phyloP scores from a whole-genome alignment of 1,139 yeast genomes.

The Saccharomycopsis hybrid region DNA sequence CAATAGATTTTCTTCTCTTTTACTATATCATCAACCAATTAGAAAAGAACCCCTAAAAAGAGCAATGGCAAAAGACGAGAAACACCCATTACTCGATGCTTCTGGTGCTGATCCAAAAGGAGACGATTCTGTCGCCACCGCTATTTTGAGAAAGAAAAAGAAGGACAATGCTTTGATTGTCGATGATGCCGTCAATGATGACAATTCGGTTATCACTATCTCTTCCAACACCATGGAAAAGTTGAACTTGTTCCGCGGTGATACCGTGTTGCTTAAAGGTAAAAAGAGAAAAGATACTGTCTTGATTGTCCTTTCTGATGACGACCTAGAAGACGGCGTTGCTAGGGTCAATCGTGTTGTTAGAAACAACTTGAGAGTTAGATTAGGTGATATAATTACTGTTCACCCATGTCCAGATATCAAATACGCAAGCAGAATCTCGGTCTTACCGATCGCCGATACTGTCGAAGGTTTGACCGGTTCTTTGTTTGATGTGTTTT shows the following conservation, averaged over 20 bases:
- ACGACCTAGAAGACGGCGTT: constrained; percentile 93
- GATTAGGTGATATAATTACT: constrained; percentile 87
- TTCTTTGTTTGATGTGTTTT: constrained; percentile 90
- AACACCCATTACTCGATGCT: constrained; percentile 43
- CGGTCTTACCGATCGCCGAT: constrained; percentile 96
- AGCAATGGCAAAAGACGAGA: constrained; percentile 26
- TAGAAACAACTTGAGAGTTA: constrained; percentile 88
- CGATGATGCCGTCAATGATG: constrained; percentile 96
- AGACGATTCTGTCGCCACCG: constrained; percentile 94
- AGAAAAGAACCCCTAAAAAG: too few species aligned
- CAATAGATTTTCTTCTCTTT: too few species aligned
- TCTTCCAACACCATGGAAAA: constrained; percentile 93
- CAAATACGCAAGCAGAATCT: constrained; percentile 86
- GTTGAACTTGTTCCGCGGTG: constrained; percentile 93
- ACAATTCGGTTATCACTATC: constrained; percentile 92
- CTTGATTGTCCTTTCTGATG: constrained; percentile 93
- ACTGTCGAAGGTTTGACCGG: constrained; percentile 98
- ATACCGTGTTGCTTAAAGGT: constrained; percentile 94
- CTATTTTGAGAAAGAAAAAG: constrained; percentile 94
- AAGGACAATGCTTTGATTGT: constrained; percentile 90
- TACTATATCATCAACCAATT: too few species aligned
- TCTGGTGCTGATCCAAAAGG: constrained; percentile 45
- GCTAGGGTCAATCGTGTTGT: constrained; percentile 94
- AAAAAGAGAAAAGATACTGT: constrained; percentile 98
- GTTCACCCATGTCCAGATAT: constrained; percentile 97